These are phyloP conservation scores for Ogataea pini DNA, from an alignment of 805 yeast genomes.

Conservation along the genomic window DNA sequence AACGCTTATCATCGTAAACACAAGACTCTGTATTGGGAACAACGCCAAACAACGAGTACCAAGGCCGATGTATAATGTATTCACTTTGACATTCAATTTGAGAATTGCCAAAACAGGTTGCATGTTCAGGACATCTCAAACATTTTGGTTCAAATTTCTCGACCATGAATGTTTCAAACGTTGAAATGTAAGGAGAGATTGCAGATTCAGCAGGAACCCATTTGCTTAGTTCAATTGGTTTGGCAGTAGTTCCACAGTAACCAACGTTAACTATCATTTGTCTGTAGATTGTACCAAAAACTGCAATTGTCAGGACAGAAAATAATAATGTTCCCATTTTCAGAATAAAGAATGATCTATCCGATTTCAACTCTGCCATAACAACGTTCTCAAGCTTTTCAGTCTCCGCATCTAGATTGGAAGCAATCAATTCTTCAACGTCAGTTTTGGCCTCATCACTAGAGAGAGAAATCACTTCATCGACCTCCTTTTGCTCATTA, in stretches of 20 bases:
- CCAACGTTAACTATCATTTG: constrained; percentile 66
- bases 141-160: constrained; percentile 58
- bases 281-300: constrained; percentile 53
- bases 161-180: constrained; percentile 50
- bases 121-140: constrained; percentile 77
- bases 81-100: constrained; percentile 72
- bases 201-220: constrained; percentile 23
- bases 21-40: constrained; percentile 68
- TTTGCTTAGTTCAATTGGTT: constrained; percentile 18
- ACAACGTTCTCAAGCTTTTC: background rate
- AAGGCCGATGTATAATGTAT: constrained; percentile 51
- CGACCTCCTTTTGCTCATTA: constrained; percentile 1
- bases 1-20: constrained; percentile 70
- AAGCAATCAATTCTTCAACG: constrained; percentile 2
- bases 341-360: background rate
- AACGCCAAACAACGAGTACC: constrained; percentile 55
- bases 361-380: background rate
- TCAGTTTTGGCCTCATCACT: constrained; percentile 6
- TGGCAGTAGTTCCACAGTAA: constrained; percentile 66
- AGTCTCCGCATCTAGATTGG: background rate
- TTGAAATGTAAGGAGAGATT: constrained; percentile 29
- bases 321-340: background rate
- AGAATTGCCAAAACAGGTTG: constrained; percentile 64
- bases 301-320: constrained; percentile 37
- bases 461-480: background rate